Evolutionary conservation across 306 rosid genomes (phyloP), one percentile per base, ranked within the genome.

Genomic region (Corylus heterophylla): DNA sequence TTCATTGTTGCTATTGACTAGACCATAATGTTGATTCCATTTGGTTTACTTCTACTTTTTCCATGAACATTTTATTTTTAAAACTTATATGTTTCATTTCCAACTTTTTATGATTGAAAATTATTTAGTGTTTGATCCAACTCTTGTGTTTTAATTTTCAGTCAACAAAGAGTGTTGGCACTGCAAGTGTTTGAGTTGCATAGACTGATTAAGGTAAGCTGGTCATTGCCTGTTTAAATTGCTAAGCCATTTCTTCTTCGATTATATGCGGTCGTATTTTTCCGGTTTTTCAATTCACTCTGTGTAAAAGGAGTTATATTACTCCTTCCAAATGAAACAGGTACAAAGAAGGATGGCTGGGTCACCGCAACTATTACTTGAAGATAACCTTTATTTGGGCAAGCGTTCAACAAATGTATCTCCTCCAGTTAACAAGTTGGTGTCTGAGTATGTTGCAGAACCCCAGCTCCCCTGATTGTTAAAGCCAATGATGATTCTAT

Each of bases 151-250:
- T 37, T 69, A 75, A 12, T 76, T 81, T 82, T 77, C 97, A 94
- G 97, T 68, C 98, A 90, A 82, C 93, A 89, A 82, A 85, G 87
- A 83, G 71, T 87, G 70, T 94, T 94, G 77, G 61, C 78, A 56
- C 49, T 79, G 63, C 98, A 94, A 85, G 88, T 92, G 79, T 92
- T 88, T 74, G 98, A 90, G 85, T 86, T 94, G 90, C 98, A 94
- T 74, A 89, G 96, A 82, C 76, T 92, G 52, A 81, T 92, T 78
- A 89, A 87, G 97, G 98, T 91, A 80, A 86, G 58, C 48, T 73
- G 3, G 48, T 47, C 3, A 62, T 77, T 78, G 37, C 59, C 69
- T 51, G 12, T 71, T 62, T 3, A 70, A 8, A 81, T 70, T 25
- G 22, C 51, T 47, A 12, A 16, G 45, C 51, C 52, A 7, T 45